These are phyloP conservation scores for Moricandia moricandioides DNA, from an alignment of 345 rosid genomes.

Conservation along the genomic window DNA sequence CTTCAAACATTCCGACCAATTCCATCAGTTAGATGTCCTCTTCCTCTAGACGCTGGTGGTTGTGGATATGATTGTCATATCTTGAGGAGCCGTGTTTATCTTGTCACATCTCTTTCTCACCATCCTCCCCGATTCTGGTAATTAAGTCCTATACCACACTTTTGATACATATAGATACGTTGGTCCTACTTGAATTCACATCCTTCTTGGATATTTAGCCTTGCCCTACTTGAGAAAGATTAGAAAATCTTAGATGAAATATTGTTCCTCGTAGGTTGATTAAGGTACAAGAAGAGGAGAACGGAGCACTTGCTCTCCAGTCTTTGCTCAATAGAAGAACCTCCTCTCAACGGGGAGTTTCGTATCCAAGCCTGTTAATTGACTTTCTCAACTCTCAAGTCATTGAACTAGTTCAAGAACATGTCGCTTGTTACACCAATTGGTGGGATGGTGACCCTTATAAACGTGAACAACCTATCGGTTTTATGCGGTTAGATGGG, in stretches of 20 bases:
- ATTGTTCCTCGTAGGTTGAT: slow-evolving; percentile 3
- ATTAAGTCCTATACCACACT: too few relatives aligned
- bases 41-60: too few relatives aligned
- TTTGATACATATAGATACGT: too few relatives aligned
- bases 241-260: not conserved
- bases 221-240: too few relatives aligned
- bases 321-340: not conserved
- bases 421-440: slow-evolving; percentile 11
- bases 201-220: too few relatives aligned
- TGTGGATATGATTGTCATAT: too few relatives aligned
- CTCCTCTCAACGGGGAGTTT: not conserved
- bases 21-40: too few relatives aligned
- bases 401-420: slow-evolving; percentile 20
- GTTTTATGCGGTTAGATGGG: not conserved
- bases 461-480: not conserved
- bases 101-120: too few relatives aligned
- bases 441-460: not conserved
- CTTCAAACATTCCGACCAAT: too few relatives aligned
- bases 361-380: not conserved
- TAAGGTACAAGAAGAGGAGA: slow-evolving; percentile 7
- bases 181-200: too few relatives aligned
- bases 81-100: too few relatives aligned
- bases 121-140: too few relatives aligned
- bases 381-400: slow-evolving; percentile 4
- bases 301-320: slow-evolving; percentile 4